These are phyloP conservation scores for Saprolegnia diclina DNA, from an alignment of 352 stramenopile species.

Conservation along the genomic window DNA sequence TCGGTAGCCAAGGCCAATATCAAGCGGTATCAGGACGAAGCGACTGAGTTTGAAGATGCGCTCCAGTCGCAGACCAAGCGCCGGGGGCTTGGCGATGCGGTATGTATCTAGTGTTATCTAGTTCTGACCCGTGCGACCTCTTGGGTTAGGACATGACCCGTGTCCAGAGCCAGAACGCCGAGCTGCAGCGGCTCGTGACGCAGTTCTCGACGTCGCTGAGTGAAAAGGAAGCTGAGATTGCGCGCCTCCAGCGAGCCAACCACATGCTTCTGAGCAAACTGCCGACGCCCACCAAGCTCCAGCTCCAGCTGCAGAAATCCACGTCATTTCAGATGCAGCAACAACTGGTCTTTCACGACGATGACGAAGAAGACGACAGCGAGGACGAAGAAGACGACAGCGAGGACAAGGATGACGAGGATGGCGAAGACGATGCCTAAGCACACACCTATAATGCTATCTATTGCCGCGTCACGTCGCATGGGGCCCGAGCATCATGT, in stretches of 20 bases:
- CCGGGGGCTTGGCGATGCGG: conserved; percentile 16
- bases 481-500: conserved; percentile 31
- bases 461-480: not conserved
- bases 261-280: not conserved
- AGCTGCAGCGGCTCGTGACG: conserved; percentile 23
- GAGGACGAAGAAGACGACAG: conserved; percentile 1
- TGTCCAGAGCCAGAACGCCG: conserved; percentile 15
- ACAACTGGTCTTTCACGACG: conserved; percentile 19
- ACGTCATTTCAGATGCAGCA: conserved; percentile 18
- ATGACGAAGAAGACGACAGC: conserved; percentile 18
- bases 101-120: not conserved
- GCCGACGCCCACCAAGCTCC: not conserved
- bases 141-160: conserved; percentile 14
- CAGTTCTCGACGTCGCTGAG: conserved; percentile 19
- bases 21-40: conserved; percentile 20
- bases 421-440: not conserved
- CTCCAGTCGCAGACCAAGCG: conserved; percentile 16
- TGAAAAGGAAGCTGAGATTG: not conserved
- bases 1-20: conserved; percentile 20
- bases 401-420: not conserved
- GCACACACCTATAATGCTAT: not conserved
- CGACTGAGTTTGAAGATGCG: conserved; percentile 19
- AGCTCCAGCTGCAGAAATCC: conserved; percentile 9
- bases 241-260: not conserved
- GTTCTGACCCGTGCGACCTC: not conserved